Evolutionary conservation across 257 asterid genomes (phyloP), one percentile per base, ranked within the genome.

Genomic region (Echium plantagineum): DNA sequence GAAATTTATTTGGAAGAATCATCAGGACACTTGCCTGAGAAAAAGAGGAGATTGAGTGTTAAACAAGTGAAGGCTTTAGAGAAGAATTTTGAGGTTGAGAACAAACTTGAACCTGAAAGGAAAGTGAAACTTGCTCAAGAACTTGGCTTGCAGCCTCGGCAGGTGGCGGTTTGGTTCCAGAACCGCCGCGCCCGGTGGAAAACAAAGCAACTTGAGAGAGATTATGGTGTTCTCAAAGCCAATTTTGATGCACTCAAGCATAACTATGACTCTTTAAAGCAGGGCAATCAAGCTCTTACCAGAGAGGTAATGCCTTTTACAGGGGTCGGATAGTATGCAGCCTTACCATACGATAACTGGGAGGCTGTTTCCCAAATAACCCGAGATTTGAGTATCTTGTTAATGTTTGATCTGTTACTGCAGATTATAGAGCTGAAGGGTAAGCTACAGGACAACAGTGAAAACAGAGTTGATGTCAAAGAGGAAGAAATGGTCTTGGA

Each of bases 371-470:
- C 26, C 3, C 2, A 24, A 12, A 0, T 2, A 6, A 12, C 13
- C 21, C 21, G 3, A 16, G 6, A 5, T 52, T 52, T 16, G n/a
- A 51, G 0, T 15, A 20, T 16, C 7, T 5, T 52, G 56, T 16
- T 52, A 15, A 30, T 35, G 13, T 20, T 59, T 8, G n/a, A 21
- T 21, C 31, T 16, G 55, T 16, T 32, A n/a, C 31, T 21, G 9
- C 21, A 90, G 97, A 83, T 90, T 61, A 59, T 56, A 38, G 94
- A 85, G 61, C 72, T 89, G 70, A 89, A 84, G 72, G 64, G 59
- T 22, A 79, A 84, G 80, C 60, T 81, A 30, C 72, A 65, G 31
- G 83, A 67, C 10, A 64, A 71, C 20, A 56, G 30, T 6, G 82
- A 76, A 22, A 48, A 51, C 72, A 79, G 73, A 55, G 74, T 74